phyloP scores from a whole-genome alignment of 345 rosid species.

The Eucalyptus marginata region DNA sequence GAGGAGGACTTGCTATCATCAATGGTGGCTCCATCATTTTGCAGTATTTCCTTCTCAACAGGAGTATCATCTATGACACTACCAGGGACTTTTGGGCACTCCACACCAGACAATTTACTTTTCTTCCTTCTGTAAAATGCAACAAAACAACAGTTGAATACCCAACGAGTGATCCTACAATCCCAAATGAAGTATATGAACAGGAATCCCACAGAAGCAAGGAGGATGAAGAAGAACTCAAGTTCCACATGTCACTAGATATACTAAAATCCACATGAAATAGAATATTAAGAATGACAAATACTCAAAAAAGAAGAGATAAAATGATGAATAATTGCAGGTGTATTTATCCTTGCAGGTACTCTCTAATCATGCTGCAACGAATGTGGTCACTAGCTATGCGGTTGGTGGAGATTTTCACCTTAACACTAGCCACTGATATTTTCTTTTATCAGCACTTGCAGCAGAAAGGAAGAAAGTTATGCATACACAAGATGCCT shows the following conservation, averaged over 20 bases:
- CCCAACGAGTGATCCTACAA: not conserved
- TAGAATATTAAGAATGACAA: not conserved
- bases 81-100: constrained; percentile 1
- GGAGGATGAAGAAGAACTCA: not conserved
- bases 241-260: not conserved
- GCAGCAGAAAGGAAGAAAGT: not conserved
- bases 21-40: not conserved
- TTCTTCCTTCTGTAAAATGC: constrained; percentile 52
- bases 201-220: not conserved
- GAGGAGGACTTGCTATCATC: constrained; percentile 4
- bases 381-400: not conserved
- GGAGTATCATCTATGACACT: constrained; percentile 1
- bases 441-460: not conserved
- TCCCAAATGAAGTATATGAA: not conserved
- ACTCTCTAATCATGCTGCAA: not conserved
- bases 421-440: not conserved
- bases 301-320: not conserved
- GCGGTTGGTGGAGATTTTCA: not conserved
- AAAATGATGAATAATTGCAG: not conserved
- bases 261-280: not conserved
- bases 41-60: constrained; percentile 12
- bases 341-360: not conserved
- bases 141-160: not conserved
- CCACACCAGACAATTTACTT: constrained; percentile 28
- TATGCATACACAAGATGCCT: not conserved